Base-by-base conservation (phyloP, 2,329 filamentous ascomycete genomes). In the Hyphodiscus sp. region DNA sequence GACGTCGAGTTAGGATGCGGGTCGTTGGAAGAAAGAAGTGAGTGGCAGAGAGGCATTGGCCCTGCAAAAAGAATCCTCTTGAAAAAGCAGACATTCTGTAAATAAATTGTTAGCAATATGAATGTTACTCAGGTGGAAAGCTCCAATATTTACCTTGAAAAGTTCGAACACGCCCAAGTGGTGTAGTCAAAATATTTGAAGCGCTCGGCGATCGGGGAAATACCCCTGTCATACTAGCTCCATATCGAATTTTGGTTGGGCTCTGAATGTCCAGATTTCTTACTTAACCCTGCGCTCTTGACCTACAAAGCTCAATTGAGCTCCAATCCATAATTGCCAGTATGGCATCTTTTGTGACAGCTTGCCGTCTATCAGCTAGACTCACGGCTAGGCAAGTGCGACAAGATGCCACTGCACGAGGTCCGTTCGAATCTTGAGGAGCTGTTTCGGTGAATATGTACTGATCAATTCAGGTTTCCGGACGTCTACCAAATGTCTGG, bases 281-380 rank as follows among this genome's bases (percentile, higher is more conserved):
- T 51, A 53, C 55, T 52, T n/a, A n/a, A n/a, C n/a, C n/a, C 51
- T 23, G 49, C 53, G 51, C 55, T 51, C 50, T 50, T 29, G 48
- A 52, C 29, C 51, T 45, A 52, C 38, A 57, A 56, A 60, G 60
- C 58, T 63, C 63, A 64, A 63, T 66, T 66, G 62, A 64, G 61
- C 58, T 58, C 57, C 54, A 48, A 57, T 54, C 55, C 29, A 47
- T 48, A 46, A 55, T 55, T 62, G 66, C 64, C 57, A 71, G 65
- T 63, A 88, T 88, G 85, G 83, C 84, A 69, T 86, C 83, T 65
- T 74, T 87, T 67, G 77, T 78, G 68, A 74, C 79, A 68, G 81
- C 78, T 67, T 85, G 79, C 71, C 82, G 83, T 66, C 70, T 82
- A 61, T 85, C 84, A 58, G 77, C 78, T 63, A 78, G 84, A 65